These are phyloP conservation scores for Solanum chilense DNA, from an alignment of 257 asterid genomes.

Conservation along the genomic window DNA sequence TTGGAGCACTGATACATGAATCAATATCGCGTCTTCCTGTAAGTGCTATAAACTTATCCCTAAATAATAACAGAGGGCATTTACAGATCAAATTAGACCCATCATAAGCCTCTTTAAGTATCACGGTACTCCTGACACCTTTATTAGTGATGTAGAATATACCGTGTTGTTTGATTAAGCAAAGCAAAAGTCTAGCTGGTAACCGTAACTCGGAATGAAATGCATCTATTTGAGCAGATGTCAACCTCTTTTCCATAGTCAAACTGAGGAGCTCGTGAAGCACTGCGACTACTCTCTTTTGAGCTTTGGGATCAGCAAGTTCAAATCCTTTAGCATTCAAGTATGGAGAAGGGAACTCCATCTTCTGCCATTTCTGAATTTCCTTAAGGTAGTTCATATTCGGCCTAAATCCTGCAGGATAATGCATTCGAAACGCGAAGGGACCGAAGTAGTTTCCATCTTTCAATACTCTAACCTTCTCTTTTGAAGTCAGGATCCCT, in stretches of 20 bases:
- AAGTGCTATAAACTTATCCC: slow-evolving; percentile 48
- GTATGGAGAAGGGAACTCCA: slow-evolving; percentile 96
- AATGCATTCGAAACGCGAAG: slow-evolving; percentile 53
- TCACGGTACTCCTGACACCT: slow-evolving; percentile 70
- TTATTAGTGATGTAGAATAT: slow-evolving; percentile 83
- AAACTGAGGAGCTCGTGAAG: slow-evolving; percentile 91
- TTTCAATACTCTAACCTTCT: slow-evolving; percentile 41
- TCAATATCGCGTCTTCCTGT: slow-evolving; percentile 42
- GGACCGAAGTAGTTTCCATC: slow-evolving; percentile 78
- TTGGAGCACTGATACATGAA: slow-evolving; percentile 6
- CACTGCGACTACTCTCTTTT: slow-evolving; percentile 77
- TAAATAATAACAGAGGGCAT: slow-evolving; percentile 56
- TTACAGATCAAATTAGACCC: slow-evolving; percentile 49
- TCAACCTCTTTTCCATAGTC: slow-evolving; percentile 77
- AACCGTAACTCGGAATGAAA: slow-evolving; percentile 64
- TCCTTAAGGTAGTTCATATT: slow-evolving; percentile 68
- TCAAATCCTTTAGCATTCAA: slow-evolving; percentile 71
- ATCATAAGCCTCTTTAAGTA: slow-evolving; percentile 76
- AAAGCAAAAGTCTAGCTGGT: slow-evolving; percentile 70
- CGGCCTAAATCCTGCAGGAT: slow-evolving; percentile 85
- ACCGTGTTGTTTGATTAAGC: slow-evolving; percentile 79
- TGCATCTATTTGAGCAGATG: slow-evolving; percentile 77
- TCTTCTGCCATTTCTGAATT: slow-evolving; percentile 75
- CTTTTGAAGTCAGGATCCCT: background rate
- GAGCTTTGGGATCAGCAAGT: slow-evolving; percentile 57